A percentile compares a stretch with the other conserved stretches of the same genome.
These are phyloP conservation scores for Pseudofabraea citricarpa DNA, from an alignment of 2,329 filamentous ascomycete genomes.

Conservation along the genomic window DNA sequence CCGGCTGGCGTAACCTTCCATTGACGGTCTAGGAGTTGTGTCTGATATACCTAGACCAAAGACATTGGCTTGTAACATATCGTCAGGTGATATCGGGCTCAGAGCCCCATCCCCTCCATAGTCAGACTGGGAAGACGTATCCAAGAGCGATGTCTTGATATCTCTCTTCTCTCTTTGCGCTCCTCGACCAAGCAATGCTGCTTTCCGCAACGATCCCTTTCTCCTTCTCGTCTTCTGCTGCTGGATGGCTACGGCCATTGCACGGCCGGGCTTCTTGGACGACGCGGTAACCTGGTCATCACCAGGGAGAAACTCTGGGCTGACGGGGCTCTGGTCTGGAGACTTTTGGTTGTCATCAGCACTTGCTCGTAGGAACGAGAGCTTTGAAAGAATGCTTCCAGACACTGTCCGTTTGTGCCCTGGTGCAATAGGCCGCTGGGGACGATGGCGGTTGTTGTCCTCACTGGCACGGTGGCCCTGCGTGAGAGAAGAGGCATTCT, in stretches of 20 bases:
- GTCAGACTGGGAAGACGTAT: conserved; percentile 22
- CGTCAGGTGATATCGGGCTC: conserved; percentile 21
- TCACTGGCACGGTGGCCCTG: not conserved
- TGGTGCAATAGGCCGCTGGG: conserved; percentile 34
- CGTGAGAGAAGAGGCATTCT: not conserved
- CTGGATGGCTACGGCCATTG: conserved; percentile 31
- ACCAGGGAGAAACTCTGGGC: conserved; percentile 26
- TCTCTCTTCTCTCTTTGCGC: conserved; percentile 57
- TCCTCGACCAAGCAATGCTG: conserved; percentile 74
- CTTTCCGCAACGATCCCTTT: conserved; percentile 82
- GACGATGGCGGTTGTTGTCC: not conserved
- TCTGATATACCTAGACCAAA: conserved; percentile 46
- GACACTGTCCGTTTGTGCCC: conserved; percentile 27
- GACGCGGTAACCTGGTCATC: conserved; percentile 17
- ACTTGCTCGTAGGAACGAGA: conserved; percentile 61
- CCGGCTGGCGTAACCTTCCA: conserved; percentile 39
- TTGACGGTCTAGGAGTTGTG: conserved; percentile 40
- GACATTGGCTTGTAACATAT: conserved; percentile 14
- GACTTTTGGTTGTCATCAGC: conserved; percentile 30
- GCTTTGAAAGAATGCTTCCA: conserved; percentile 60
- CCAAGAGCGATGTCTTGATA: conserved; percentile 30
- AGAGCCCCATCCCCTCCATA: conserved; percentile 13
- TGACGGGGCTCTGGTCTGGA: conserved; percentile 17
- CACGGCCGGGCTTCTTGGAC: conserved; percentile 24
- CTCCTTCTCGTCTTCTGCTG: conserved; percentile 59